These are phyloP conservation scores for Saccharomycopsis fibuligera DNA, from an alignment of 805 yeast species.

Conservation along the genomic window DNA sequence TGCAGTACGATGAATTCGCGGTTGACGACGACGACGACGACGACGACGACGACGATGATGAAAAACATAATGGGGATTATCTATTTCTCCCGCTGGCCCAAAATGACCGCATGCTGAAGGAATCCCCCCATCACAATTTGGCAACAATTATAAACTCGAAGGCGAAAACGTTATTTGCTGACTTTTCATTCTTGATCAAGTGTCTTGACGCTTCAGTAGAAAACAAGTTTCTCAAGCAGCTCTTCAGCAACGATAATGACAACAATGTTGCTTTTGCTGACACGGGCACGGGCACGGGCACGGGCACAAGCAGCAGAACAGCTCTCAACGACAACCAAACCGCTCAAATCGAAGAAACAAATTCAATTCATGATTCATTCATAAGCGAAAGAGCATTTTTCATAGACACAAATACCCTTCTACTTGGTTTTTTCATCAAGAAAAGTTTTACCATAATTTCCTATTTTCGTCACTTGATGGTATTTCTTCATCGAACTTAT, in stretches of 20 bases:
- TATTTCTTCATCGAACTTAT: neutral
- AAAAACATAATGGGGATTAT: neutral
- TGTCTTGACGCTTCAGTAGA: neutral
- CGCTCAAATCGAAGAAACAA: neutral
- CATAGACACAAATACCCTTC: neutral
- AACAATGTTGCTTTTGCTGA: no score
- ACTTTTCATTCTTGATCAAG: neutral
- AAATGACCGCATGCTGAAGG: neutral
- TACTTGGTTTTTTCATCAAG: neutral
- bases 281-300: no score
- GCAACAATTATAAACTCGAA: constrained; percentile 1
- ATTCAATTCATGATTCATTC: neutral
- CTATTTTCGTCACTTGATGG: neutral
- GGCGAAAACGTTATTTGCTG: neutral
- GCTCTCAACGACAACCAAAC: neutral
- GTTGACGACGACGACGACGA: neutral
- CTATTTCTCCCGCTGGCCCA: neutral
- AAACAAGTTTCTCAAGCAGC: neutral
- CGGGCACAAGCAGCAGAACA: neutral
- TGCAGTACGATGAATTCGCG: neutral
- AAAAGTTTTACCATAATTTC: neutral
- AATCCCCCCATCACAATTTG: neutral
- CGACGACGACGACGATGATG: neutral
- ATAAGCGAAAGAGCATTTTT: neutral
- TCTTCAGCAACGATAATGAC: no score